phyloP scores from a whole-genome alignment of 2,329 filamentous ascomycete genomes.

The Aspergillus melleus region DNA sequence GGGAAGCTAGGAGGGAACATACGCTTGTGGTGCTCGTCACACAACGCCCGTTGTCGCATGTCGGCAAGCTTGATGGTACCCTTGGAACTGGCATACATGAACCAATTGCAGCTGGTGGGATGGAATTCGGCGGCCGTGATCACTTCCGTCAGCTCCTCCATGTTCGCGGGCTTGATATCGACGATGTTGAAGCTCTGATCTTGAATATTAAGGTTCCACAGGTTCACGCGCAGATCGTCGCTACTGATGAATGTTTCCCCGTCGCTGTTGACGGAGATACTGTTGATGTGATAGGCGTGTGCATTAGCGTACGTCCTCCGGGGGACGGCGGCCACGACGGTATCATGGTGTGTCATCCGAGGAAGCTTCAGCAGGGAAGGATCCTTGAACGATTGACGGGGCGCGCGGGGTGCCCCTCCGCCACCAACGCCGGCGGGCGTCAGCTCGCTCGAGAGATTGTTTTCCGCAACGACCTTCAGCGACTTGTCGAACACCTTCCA shows the following conservation, averaged over 20 bases:
- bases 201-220: slow-evolving; percentile 99
- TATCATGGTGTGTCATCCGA: slow-evolving; percentile 95
- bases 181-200: slow-evolving; percentile 99
- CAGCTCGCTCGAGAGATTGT: slow-evolving; percentile 93
- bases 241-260: slow-evolving; percentile 99
- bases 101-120: slow-evolving; percentile 96
- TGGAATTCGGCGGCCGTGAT: slow-evolving; percentile 99
- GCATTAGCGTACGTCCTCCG: slow-evolving; percentile 97
- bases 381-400: slow-evolving; percentile 74
- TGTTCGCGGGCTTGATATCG: slow-evolving; percentile 98
- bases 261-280: slow-evolving; percentile 99
- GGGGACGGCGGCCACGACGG: slow-evolving; percentile 93
- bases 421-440: slow-evolving; percentile 72
- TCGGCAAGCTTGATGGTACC: slow-evolving; percentile 98
- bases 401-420: slow-evolving; percentile 72
- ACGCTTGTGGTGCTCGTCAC: slow-evolving; percentile 95
- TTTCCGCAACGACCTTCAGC: slow-evolving; percentile 96
- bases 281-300: slow-evolving; percentile 99
- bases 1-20: slow-evolving; percentile 40
- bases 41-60: slow-evolving; percentile 95
- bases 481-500: slow-evolving; percentile 99
- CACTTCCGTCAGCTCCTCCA: slow-evolving; percentile 98
- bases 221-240: slow-evolving; percentile 94
- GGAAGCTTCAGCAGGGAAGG: slow-evolving; percentile 86
- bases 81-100: slow-evolving; percentile 99